Base-by-base conservation (phyloP, 257 asterid species). In the Salvia miltiorrhiza region DNA sequence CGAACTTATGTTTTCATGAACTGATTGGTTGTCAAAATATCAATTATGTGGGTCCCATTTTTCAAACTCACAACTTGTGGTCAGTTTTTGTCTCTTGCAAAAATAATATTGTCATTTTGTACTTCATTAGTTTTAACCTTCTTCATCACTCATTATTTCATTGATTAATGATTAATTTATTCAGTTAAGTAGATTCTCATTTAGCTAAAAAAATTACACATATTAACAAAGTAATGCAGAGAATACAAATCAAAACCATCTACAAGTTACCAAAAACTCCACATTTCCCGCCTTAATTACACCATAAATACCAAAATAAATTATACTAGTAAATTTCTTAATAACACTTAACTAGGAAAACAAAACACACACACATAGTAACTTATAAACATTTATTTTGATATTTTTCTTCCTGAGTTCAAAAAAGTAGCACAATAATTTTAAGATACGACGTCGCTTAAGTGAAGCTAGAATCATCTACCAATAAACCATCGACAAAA, bases 401-500 rank as follows among this genome's bases (percentile, higher is more conserved):
- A 19, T 12, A 49, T 49, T 9, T 49, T 49, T 8, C 30, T 1
- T 49, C 55, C 55, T 8, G 8, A 49, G 12, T 16, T 16, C 48
- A 4, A 41, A 41, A 41, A 41, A 26, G 30, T 26, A 26, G 30
- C 4, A 26, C 30, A 47, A 41, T 41, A 41, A 41, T 41, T 41
- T 48, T 49, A 49, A 19, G 17, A 8, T 49, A 49, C 55, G 28
- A 7, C 55, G 28, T 49, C 26, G 55, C 4, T 7, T 8, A 9
- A 10, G 21, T 7, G 5, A 49, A 7, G 2, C 26, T 48, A 8
- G 55, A 17, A 48, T 48, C 54, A 21, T 48, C 86, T 40, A 69
- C 62, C 0, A 80, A 70, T 24, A 77, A 76, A 32, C 77, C 87
- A 75, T 67, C 56, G 13, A 19, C 49, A 21, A 83, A 72, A 61